phyloP scores from a whole-genome alignment of 768 basidiomycete genomes.

The Phanerochaete carnosa region DNA sequence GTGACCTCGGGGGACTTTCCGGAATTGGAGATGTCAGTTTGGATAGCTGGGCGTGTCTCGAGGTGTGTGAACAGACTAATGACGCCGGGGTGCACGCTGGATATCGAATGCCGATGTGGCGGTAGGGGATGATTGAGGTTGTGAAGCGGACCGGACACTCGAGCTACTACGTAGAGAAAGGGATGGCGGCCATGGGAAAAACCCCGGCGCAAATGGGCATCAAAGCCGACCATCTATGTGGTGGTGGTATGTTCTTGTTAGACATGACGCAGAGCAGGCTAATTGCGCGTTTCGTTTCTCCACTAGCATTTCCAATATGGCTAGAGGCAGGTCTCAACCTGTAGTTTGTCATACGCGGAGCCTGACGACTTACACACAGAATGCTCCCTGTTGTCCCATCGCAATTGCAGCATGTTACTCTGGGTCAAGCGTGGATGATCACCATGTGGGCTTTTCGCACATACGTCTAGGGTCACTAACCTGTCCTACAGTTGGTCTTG shows the following conservation, averaged over 20 bases:
- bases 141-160: constrained; percentile 81
- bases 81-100: neutral
- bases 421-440: constrained; percentile 78
- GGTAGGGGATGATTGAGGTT: constrained; percentile 63
- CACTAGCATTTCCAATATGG: constrained; percentile 80
- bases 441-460: constrained; percentile 47
- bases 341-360: neutral
- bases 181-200: constrained; percentile 81
- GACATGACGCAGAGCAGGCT: constrained; percentile 3
- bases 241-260: constrained; percentile 60
- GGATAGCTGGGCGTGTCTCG: constrained; percentile 76
- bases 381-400: constrained; percentile 80
- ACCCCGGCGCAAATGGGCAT: constrained; percentile 70
- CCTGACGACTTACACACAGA: constrained; percentile 37
- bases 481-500: constrained; percentile 49
- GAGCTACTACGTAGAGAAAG: constrained; percentile 83
- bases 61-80: constrained; percentile 32
- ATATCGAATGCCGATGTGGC: neutral
- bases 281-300: constrained; percentile 1
- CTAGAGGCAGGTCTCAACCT: constrained; percentile 51
- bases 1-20: constrained; percentile 65
- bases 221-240: constrained; percentile 63
- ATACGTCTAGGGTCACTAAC: neutral
- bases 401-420: constrained; percentile 78
- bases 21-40: constrained; percentile 75